Evolutionary conservation across 371 early-diverging fungal genomes (phyloP), one percentile per base, ranked within the genome.

Genomic region (Batrachochytrium dendrobatidis): DNA sequence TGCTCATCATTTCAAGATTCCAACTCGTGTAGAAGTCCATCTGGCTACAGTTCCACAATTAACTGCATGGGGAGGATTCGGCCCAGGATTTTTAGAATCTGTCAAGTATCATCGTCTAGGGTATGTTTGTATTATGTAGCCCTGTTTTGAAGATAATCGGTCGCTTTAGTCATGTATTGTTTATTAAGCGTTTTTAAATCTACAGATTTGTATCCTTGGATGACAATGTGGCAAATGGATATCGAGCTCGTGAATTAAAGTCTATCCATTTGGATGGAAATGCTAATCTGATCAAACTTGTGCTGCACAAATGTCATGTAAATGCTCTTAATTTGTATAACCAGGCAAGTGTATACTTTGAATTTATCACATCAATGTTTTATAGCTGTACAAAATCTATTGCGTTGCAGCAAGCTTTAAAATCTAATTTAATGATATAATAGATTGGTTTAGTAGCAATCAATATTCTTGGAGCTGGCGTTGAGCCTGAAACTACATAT

Each of bases 1-100:
- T 26, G 80, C 82, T 18, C 90, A 90, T 67, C 90, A 90, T 64
- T 90, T 81, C 75, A 90, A 86, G 70, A 87, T 90, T 55, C 79
- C 90, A 3, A 83, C 85, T n/a, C 80, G 76, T 58, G 72, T 89
- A 26, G 88, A 87, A 57, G 78, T 88, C 53, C 84, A 77, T 67
- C 67, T 86, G 53, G 49, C 49, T 7, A 48, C 49, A 8, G 12
- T 48, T 6, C 49, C 49, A 29, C 49, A 15, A n/a, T 12, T 39
- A 12, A 39, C 12, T 12, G n/a, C 39, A n/a, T 39, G 39, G 39
- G 39, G 15, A 12, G 39, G 39, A n/a, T n/a, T 39, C 15, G 39
- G 39, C 15, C 39, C 39, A n/a, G 39, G 15, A 12, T 39, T 39
- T 39, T 29, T 48, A 8, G 49, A 48, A 22, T 48, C 49, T 6